phyloP scores from a whole-genome alignment of 768 basidiomycete species.

The Podaxis carcinomalis region DNA sequence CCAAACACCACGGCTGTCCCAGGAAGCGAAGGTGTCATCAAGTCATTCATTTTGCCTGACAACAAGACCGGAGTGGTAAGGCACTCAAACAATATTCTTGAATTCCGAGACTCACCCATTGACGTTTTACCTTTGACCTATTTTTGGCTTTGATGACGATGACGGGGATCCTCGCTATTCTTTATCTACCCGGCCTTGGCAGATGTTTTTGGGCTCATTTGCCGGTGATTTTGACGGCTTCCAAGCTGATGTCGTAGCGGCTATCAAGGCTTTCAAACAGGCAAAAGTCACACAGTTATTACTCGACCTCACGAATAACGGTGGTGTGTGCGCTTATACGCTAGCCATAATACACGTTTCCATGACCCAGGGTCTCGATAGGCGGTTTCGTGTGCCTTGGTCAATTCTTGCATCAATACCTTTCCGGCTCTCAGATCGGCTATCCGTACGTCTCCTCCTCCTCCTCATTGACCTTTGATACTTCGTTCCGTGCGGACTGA shows the following conservation, averaged over 20 bases:
- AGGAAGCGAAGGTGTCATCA: conserved; percentile 49
- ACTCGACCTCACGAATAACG: conserved; percentile 60
- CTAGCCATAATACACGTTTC: neutral
- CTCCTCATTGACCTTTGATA: neutral
- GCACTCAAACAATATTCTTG: neutral
- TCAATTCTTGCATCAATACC: conserved; percentile 53
- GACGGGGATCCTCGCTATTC: neutral
- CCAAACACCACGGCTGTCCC: conserved; percentile 41
- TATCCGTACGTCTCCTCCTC: conserved; percentile 38
- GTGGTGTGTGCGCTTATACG: conserved; percentile 32
- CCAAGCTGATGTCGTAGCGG: conserved; percentile 44
- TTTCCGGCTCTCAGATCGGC: conserved; percentile 45
- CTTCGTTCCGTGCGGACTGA: neutral
- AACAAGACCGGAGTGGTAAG: conserved; percentile 57
- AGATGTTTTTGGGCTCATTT: conserved; percentile 65
- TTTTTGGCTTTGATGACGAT: neutral
- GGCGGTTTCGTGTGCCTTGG: conserved; percentile 63
- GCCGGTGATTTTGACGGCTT: conserved; percentile 44
- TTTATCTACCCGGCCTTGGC: neutral
- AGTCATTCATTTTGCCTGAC: conserved; percentile 51
- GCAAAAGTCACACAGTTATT: conserved; percentile 47
- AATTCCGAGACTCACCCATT: neutral
- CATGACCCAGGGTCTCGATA: conserved; percentile 16
- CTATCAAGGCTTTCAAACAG: conserved; percentile 40
- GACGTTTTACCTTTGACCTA: neutral